Conservation (phyloP, 257 asterid genomes). For the Solanum ossicruentum region DNA sequence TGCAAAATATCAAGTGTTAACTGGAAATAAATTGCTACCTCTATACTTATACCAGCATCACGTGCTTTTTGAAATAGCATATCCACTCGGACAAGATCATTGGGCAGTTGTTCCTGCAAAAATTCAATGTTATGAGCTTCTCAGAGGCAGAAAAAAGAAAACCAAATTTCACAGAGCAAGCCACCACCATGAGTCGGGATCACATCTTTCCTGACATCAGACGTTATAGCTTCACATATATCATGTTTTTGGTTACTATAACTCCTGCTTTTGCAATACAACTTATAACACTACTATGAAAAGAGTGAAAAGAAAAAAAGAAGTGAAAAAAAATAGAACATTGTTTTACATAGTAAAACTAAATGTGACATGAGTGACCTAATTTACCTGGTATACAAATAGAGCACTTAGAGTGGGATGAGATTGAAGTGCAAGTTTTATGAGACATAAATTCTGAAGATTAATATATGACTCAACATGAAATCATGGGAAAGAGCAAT, state of each 20-base stretch:
- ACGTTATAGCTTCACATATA: background rate
- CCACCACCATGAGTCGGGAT: background rate
- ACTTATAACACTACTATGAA: background rate
- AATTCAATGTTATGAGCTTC: background rate
- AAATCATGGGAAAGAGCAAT: background rate
- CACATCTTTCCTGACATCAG: background rate
- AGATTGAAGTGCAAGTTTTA: background rate
- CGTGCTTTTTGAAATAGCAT: constrained; percentile 77
- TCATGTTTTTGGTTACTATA: background rate
- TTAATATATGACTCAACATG: background rate
- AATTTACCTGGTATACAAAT: background rate
- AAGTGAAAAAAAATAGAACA: background rate
- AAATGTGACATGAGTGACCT: background rate
- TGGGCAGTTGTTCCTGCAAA: constrained; percentile 79
- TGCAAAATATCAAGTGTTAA: background rate
- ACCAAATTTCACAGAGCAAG: background rate
- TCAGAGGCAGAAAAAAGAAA: background rate
- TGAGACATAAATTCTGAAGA: background rate
- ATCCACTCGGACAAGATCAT: constrained; percentile 69
- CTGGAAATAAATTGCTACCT: constrained; percentile 26
- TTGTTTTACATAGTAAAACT: background rate
- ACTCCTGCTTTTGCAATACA: background rate
- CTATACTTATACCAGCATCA: constrained; percentile 69
- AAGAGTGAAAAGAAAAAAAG: background rate
- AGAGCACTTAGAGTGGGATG: background rate